These are phyloP conservation scores for Microthyrium microscopicum DNA, from an alignment of 2,329 filamentous ascomycete genomes.

Conservation along the genomic window DNA sequence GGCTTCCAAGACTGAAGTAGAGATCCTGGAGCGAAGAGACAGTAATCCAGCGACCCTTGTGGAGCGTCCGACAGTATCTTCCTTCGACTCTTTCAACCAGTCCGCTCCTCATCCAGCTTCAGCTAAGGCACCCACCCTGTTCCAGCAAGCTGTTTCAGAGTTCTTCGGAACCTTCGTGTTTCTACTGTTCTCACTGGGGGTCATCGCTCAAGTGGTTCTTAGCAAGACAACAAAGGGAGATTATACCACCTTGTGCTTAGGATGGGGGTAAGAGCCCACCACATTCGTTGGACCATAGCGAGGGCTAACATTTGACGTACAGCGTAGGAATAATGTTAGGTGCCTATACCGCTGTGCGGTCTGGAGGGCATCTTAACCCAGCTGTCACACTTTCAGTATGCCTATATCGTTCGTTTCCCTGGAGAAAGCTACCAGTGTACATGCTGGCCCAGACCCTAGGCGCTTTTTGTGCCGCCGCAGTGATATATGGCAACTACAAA, in stretches of 20 bases:
- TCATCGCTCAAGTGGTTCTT: constrained; percentile 3
- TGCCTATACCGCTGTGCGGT: constrained; percentile 16
- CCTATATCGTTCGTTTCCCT: constrained; percentile 11
- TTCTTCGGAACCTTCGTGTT: constrained; percentile 6
- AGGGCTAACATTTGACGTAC: too few relatives aligned
- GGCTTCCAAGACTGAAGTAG: too few relatives aligned
- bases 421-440: constrained; percentile 10
- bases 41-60: too few relatives aligned
- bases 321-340: constrained; percentile 7
- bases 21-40: too few relatives aligned
- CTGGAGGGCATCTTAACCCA: constrained; percentile 21
- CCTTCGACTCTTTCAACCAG: too few relatives aligned
- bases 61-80: too few relatives aligned
- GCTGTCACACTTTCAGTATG: constrained; percentile 11
- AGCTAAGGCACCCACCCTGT: too few relatives aligned
- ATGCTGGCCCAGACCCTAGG: constrained; percentile 13
- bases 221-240: constrained; percentile 2
- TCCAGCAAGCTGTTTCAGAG: constrained; percentile 7
- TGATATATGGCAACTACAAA: constrained; percentile 13
- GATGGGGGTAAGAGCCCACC: constrained; percentile 6
- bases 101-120: too few relatives aligned
- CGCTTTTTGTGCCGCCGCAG: constrained; percentile 14
- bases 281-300: neutral
- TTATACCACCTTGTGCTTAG: constrained; percentile 4
- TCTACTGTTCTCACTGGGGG: constrained; percentile 4